Base-by-base conservation (phyloP, 2,329 filamentous ascomycete genomes). In the Colletotrichum gigasporum region DNA sequence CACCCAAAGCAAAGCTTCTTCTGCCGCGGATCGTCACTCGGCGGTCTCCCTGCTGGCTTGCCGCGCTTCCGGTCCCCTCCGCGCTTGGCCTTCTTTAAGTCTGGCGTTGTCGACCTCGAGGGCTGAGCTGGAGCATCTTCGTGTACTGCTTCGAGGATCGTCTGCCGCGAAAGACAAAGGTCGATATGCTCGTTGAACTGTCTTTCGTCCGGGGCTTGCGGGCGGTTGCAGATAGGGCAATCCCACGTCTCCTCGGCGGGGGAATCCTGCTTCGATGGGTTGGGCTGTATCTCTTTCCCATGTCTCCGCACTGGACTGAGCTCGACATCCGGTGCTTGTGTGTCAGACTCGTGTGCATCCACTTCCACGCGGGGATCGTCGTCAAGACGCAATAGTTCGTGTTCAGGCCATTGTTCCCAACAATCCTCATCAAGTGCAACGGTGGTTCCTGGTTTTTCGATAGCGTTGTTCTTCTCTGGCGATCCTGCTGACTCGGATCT, bases 121-220 rank as follows among this genome's bases (percentile, higher is more conserved):
- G 65, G 20, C 9, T 39, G 45, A 67, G 72, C 60, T 26, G 73
- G 52, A 50, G 72, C 73, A 65, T 83, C 77, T 58, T 83, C 83
- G 61, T 92, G 89, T 1, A 96, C 90, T 0, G 88, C 91, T 71
- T 97, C 93, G 45, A 90, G 90, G 70, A 99, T 98, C 0, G 93
- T 92, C 72, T 92, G 88, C 58, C 90, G 85, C 1, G 94, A 97
- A 2, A 99, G 84, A 75, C 96, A 99, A 8, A 91, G 86, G 74
- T 99, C 96, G 53, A 99, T 94, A 72, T 99, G 96, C 60, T 91
- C 87, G 69, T 99, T 99, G 78, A 98, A 97, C 0, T 79, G 80
- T 45, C 84, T 84, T 74, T 97, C 93, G 51, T 95, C 85, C 0
- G 93, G 87, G 0, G 82, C 72, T 72, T 97, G 94, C 0, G 92